Conservation (phyloP, 257 asterid species). For the Salvia rosmarinus region DNA sequence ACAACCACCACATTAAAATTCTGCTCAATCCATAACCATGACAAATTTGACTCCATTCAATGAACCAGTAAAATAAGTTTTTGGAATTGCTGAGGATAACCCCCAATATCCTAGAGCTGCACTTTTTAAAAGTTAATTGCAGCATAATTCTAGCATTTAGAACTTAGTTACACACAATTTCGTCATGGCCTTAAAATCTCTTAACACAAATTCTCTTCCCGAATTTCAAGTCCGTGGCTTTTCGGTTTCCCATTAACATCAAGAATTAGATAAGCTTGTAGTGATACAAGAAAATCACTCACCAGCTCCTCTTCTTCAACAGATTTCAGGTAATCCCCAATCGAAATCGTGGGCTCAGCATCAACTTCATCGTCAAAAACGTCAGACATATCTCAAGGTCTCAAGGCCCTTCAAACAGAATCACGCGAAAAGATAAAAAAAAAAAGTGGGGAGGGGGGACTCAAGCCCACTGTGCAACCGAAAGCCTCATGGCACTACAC, state of each 20-base stretch:
- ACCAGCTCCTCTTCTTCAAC: conserved; percentile 89
- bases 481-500: neutral
- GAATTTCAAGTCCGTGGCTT: neutral
- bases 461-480: neutral
- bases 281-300: conserved; percentile 12
- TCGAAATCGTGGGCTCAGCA: conserved; percentile 71
- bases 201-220: neutral
- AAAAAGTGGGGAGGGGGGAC: too few species aligned
- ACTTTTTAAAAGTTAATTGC: conserved; percentile 1
- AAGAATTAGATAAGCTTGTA: neutral
- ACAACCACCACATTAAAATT: neutral
- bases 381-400: conserved; percentile 72
- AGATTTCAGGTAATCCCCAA: conserved; percentile 69
- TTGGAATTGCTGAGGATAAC: neutral
- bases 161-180: neutral
- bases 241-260: neutral
- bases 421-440: neutral
- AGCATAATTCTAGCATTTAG: conserved; percentile 1
- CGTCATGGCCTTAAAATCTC: neutral
- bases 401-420: conserved; percentile 28
- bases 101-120: neutral
- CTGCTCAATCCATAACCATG: neutral
- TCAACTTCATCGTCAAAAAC: conserved; percentile 67
- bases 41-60: neutral
- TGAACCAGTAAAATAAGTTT: neutral